Base-by-base conservation (phyloP, 192 early-diverging fungal genomes). In the Coemansia sp. region DNA sequence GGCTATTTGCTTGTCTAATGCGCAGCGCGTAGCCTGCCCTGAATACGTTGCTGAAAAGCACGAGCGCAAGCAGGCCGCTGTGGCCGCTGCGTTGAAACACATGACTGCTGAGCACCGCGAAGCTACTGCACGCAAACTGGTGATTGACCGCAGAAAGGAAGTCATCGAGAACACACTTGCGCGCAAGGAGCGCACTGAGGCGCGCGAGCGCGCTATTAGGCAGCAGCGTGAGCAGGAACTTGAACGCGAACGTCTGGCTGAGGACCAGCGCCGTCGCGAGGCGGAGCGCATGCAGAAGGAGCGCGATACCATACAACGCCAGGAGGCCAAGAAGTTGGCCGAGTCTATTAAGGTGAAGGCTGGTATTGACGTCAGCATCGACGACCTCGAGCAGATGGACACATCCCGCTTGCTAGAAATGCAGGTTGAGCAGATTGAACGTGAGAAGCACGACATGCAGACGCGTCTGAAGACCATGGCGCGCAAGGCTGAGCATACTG, bases 351-450 rank as follows among this genome's bases (percentile, higher is more conserved):
- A 90, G 77, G 68, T 84, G 66, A 87, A 89, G 75, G 79, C 83
- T 21, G 86, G 86, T 10, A 70, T 87, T 27, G 78, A 87, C 24
- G 66, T 89, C 54, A 72, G 71, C 64, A 82, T 84, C 30, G 73
- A 91, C 64, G 94, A 98, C 56, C 82, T 97, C 36, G 90, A 94
- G 61, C 82, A 85, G 61, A 72, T 95, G 70, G 92, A 96, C 78
- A 90, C 89, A 23, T 84, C 90, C 61, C 83, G 84, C 24, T 79
- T 99, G 57, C 73, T 93, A 52, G 87, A 92, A 60, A 78, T 96
- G 58, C 94, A 97, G 87, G 86, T 93, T 19, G 88, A 94, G 72
- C 89, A 95, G 68, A 70, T 97, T 27, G 92, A 99, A 79, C 92
- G 95, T 75, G 94, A 95, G 75, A 89, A 91, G 82, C 83, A 83